Conservation (phyloP, 2,329 filamentous ascomycete species). For the Clarireedia homoeocarpa region DNA sequence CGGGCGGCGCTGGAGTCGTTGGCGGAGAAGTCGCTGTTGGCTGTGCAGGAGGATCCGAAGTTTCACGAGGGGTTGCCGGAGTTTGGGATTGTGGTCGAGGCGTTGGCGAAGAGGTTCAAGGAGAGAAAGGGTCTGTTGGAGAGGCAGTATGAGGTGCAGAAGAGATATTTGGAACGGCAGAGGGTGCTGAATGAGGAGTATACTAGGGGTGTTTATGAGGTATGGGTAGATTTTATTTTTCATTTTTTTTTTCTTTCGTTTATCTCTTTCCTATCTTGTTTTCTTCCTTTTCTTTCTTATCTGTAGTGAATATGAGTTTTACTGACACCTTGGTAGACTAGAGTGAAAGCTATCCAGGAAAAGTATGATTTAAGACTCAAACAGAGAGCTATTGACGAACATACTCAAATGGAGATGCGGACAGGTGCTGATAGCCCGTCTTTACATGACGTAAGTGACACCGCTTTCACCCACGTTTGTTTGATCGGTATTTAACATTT, state of each 20-base stretch:
- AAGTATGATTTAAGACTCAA: slow-evolving; percentile 14
- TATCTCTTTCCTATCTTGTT: too few species aligned
- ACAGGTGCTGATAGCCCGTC: slow-evolving; percentile 17
- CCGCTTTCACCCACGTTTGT: not conserved
- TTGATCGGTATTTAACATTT: slow-evolving; percentile 8
- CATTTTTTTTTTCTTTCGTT: slow-evolving; percentile 1
- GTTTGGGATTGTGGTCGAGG: slow-evolving; percentile 18
- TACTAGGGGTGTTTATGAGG: slow-evolving; percentile 14
- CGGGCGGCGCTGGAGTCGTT: slow-evolving; percentile 20
- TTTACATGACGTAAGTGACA: slow-evolving; percentile 19
- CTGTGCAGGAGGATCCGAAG: slow-evolving; percentile 17
- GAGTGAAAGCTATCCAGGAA: slow-evolving; percentile 17
- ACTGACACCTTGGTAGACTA: not conserved
- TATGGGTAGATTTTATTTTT: slow-evolving; percentile 10
- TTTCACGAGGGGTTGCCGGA: slow-evolving; percentile 25
- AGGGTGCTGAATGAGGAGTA: slow-evolving; percentile 13
- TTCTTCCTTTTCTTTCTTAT: too few species aligned
- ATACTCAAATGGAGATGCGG: slow-evolving; percentile 11
- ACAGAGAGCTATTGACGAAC: slow-evolving; percentile 18
- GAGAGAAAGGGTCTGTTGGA: slow-evolving; percentile 13
- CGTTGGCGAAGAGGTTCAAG: slow-evolving; percentile 16
- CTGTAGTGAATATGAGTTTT: too few species aligned
- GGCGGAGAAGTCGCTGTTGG: slow-evolving; percentile 23
- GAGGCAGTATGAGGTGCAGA: slow-evolving; percentile 7
- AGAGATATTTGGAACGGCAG: slow-evolving; percentile 10